Evolutionary conservation across 495 filamentous ascomycete genomes (phyloP).

Genomic region (Zalerion maritima): DNA sequence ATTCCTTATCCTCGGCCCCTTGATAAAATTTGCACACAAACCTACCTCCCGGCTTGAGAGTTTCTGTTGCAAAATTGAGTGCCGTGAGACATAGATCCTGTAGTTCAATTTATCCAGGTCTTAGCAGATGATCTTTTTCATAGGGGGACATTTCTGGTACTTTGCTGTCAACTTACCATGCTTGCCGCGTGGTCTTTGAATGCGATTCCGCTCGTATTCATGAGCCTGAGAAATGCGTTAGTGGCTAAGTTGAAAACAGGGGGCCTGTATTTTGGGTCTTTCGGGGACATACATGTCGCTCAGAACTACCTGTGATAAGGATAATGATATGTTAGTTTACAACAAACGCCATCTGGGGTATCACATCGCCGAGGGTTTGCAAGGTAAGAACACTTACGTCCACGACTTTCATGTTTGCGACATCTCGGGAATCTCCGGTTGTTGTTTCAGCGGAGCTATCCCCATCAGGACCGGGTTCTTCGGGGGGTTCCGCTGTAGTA

Average conservation of each 20-base stretch:
- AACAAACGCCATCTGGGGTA: too few species aligned
- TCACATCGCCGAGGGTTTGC: too few species aligned
- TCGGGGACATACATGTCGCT: conserved; percentile 99
- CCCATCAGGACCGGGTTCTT: too few species aligned
- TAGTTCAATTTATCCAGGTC: conserved; percentile 3
- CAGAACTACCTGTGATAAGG: conserved; percentile 46
- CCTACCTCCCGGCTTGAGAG: conserved; percentile 65
- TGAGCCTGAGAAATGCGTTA: conserved; percentile 93
- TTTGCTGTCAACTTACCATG: conserved; percentile 58
- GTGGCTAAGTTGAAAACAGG: conserved; percentile 71
- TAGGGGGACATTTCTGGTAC: background rate
- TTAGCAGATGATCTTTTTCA: background rate
- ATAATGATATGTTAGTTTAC: background rate
- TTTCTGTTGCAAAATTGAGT: conserved; percentile 67
- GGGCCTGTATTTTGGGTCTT: conserved; percentile 75
- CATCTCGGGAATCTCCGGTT: background rate
- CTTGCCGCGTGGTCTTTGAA: conserved; percentile 86
- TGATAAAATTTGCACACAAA: conserved; percentile 98
- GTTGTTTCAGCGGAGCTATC: too few species aligned
- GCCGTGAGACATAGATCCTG: conserved; percentile 85
- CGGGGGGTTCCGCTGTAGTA: too few species aligned
- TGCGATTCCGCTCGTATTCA: conserved; percentile 83
- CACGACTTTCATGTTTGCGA: conserved; percentile 4
- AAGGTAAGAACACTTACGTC: too few species aligned
- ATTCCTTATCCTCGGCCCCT: conserved; percentile 63